A percentile compares a stretch with the other conserved stretches of the same genome.
Evolutionary conservation across 345 rosid genomes (phyloP).

Genomic region (Draba incana): DNA sequence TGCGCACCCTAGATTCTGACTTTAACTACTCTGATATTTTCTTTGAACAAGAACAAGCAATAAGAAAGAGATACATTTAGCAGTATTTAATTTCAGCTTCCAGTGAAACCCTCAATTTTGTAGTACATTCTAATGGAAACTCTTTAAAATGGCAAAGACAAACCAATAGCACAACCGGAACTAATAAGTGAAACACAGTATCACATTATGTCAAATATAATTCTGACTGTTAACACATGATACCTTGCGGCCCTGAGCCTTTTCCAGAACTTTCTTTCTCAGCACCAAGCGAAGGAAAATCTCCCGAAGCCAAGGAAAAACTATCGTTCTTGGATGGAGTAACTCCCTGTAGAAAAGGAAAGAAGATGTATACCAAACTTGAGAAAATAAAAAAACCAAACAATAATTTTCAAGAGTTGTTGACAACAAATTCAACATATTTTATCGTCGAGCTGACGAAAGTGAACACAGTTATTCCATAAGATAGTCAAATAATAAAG

Average conservation of each 20-base stretch:
- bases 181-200: not conserved
- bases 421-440: too few relatives aligned
- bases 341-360: constrained; percentile 61
- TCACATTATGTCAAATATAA: constrained; percentile 3
- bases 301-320: constrained; percentile 88
- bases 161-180: not conserved
- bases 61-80: not conserved
- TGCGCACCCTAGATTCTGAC: not conserved
- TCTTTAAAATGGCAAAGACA: not conserved
- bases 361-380: not conserved
- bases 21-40: too few relatives aligned
- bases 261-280: constrained; percentile 68
- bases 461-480: not conserved
- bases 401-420: too few relatives aligned
- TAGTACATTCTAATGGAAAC: not conserved
- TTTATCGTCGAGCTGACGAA: not conserved
- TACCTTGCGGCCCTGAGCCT: constrained; percentile 69
- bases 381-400: too few relatives aligned
- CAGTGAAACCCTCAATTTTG: not conserved
- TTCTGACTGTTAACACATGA: constrained; percentile 14
- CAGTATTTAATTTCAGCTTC: not conserved
- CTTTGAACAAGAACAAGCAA: not conserved
- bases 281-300: constrained; percentile 95
- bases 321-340: constrained; percentile 66
- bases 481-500: not conserved